Evolutionary conservation across 768 basidiomycete species (phyloP), one percentile per base, ranked within the genome.

Genomic region (Collybiopsis confluens): DNA sequence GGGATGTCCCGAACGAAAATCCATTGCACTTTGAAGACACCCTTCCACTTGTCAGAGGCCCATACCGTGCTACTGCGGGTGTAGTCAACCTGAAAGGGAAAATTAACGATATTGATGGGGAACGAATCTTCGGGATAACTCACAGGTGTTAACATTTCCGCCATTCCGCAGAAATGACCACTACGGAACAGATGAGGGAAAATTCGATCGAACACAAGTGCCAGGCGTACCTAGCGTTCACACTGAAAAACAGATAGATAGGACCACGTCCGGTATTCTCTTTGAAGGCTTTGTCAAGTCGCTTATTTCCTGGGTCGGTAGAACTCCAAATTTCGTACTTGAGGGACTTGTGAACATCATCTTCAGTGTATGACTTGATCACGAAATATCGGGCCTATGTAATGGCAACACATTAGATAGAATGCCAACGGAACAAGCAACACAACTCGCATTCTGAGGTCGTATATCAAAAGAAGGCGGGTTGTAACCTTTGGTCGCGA

Each of bases 1-100:
- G 92, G 93, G 46, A 93, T 93, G 65, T 98, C 96, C 54, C 93
- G 86, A 54, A 99, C 94, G 66, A 93, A 98, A 58, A 98, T 86
- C 97, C 97, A 98, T 54, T 88, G 82, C 23, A 99, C 92, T 72
- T 95, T 96, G 77, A 99, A 97, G 49, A 98, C 92, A 21, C 97
- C 97, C 70, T 99, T 98, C 97, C 97, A 99, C 68, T 99, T 99
- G 71, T 98, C 95, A 30, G 95, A 95, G 26, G 55, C 95, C 97
- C 97, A 99, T 18, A 99, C 97, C 1, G 89, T 98, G 57, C 91
- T 94, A 66, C 92, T 93, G 55, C 88, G 81, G 4, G 90, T 88
- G 68, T 98, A 95, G 67, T 98, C 96, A 35, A 98, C 90, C 80
- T 86, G 54, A 41, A 57, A n/a, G 27, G 7, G 21, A 27, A 15